Base-by-base conservation (phyloP, 1,139 yeast species). In the Scheffersomyces titani region DNA sequence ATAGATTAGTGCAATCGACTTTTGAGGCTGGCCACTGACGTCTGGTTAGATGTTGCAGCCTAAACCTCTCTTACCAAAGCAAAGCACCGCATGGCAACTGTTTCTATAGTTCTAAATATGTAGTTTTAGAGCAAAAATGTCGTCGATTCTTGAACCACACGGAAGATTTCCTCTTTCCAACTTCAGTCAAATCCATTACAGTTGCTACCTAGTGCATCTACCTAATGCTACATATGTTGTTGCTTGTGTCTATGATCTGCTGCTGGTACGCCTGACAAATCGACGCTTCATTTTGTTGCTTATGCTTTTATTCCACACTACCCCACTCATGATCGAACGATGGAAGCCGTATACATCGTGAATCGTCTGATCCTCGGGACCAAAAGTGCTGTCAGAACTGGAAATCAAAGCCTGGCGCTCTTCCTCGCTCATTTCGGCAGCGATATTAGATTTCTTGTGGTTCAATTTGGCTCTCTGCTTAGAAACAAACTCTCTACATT, bases 401-500 rank as follows among this genome's bases (percentile, higher is more conserved):
- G 63, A 59, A 24, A 68, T 70, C 44, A 81, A 70, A 3, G 81
- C 70, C 53, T 73, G 70, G 55, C 78, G 64, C 59, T 80, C 83
- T 47, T 74, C 78, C 19, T 73, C 76, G 56, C 80, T 78, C 71
- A 78, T 68, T 50, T 74, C 76, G 0, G 81, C 71, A 18, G 71
- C 66, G 19, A 74, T 60, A 4, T 66, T 63, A 1, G 70, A 64
- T 59, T 77, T 75, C 57, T 82, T 80, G 62, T 75, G 76, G 59
- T 80, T 78, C 44, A 78, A 64, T 59, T 73, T 77, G 20, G 71
- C 70, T 50, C 92, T 72, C 65, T 85, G 89, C 51, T 86, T 84
- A 16, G 85, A 76, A 7, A 92, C 98, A 73, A 89, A 92, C 63
- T 83, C 84, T 55, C 96, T 81, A 66, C 97, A 89, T 63, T 87